Evolutionary conservation across 371 early-diverging fungal genomes (phyloP).

Genomic region (Actinomucor elegans): DNA sequence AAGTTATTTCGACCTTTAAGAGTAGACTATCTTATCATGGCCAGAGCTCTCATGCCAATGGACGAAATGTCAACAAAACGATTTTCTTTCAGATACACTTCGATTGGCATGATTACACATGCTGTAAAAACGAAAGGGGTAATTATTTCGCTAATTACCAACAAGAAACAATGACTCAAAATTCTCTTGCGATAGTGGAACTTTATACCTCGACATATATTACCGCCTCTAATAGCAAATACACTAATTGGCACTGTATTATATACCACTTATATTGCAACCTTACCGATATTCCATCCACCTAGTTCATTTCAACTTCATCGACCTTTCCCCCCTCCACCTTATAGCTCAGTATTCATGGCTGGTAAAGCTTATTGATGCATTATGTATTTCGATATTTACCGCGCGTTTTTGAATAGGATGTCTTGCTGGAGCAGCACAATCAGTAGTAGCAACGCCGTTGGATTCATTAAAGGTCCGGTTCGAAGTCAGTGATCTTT

Average conservation of each 20-base stretch:
- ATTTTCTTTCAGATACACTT: constrained; percentile 66
- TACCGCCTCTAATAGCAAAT: constrained; percentile 77
- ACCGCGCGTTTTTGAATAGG: constrained; percentile 25
- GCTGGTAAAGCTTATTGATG: constrained; percentile 32
- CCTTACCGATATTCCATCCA: constrained; percentile 59
- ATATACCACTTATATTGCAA: constrained; percentile 58
- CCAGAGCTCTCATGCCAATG: constrained; percentile 68
- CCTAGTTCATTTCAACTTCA: constrained; percentile 55
- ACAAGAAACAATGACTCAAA: background rate
- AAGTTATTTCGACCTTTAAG: constrained; percentile 78
- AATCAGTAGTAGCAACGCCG: constrained; percentile 74
- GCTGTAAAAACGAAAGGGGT: constrained; percentile 67
- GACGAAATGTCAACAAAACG: constrained; percentile 31
- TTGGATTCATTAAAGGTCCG: constrained; percentile 74
- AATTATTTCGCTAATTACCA: constrained; percentile 4
- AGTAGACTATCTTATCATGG: constrained; percentile 79
- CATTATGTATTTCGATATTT: background rate
- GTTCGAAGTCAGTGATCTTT: constrained; percentile 73
- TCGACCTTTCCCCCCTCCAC: constrained; percentile 60
- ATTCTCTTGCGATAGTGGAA: constrained; percentile 37
- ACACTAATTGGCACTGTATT: constrained; percentile 73
- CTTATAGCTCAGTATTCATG: constrained; percentile 58
- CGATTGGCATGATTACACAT: constrained; percentile 73
- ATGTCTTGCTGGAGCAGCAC: constrained; percentile 73
- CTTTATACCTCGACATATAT: constrained; percentile 70